These are phyloP conservation scores for Cucurbita moschata DNA, from an alignment of 306 rosid species.

Conservation along the genomic window DNA sequence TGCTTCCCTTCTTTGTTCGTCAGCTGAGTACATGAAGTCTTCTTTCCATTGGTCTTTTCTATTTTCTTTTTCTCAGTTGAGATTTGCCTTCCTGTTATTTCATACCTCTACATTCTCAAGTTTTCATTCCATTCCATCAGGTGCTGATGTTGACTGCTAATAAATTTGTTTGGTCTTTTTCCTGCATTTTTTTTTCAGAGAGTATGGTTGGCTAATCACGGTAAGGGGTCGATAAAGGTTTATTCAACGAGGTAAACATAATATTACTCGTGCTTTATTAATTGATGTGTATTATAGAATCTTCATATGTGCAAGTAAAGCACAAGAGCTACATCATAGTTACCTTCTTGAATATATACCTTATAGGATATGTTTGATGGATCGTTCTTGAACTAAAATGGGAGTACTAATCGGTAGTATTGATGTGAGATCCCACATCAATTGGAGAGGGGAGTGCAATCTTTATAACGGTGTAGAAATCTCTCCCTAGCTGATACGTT, in stretches of 20 bases:
- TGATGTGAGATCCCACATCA: too few relatives aligned
- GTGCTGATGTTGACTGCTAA: not conserved
- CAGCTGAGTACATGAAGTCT: not conserved
- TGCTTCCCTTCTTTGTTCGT: not conserved
- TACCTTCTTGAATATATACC: not conserved
- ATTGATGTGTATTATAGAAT: not conserved
- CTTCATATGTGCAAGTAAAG: not conserved
- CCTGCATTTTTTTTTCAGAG: not conserved
- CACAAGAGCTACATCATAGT: not conserved
- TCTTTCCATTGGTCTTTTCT: not conserved
- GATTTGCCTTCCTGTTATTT: not conserved
- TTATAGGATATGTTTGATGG: not conserved
- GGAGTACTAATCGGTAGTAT: not conserved
- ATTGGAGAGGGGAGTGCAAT: too few relatives aligned
- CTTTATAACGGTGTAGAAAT: too few relatives aligned
- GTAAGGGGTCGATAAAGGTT: not conserved
- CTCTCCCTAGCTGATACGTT: too few relatives aligned
- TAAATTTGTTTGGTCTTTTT: not conserved
- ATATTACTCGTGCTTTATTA: not conserved
- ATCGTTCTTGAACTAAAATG: too few relatives aligned
- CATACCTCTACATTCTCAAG: not conserved
- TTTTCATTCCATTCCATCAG: not conserved
- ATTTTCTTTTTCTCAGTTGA: not conserved
- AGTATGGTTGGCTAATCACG: not conserved
- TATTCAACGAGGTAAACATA: not conserved